Base-by-base conservation (phyloP, 2,329 filamentous ascomycete species). In the Fusarium brevicatenulatum region DNA sequence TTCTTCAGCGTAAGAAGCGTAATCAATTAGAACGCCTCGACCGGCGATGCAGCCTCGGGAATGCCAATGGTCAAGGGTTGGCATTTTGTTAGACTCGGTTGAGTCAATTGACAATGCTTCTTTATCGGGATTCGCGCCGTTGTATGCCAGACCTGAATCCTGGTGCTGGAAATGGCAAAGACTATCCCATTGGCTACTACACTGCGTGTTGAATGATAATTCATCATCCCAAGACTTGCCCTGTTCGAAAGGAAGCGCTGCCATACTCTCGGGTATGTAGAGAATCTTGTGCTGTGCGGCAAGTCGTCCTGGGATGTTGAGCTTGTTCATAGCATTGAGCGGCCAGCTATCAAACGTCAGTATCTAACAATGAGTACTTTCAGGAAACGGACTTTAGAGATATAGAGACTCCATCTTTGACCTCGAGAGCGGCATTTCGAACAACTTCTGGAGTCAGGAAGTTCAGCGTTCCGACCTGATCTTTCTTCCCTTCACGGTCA, bases 11-110 rank as follows among this genome's bases (percentile, higher is more conserved):
- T 86, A 90, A 15, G 81, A 72, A 65, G 82, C 82, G 67, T 84
- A 90, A 78, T 91, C 88, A 56, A 91, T 82, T 25, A 91, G 80
- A 1, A 91, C 86, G 9, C 87, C 89, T 5, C 89, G 83, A 1
- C 71, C 71, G 0, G 63, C 71, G 12, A 73, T 68, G 18, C 71
- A 71, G 0, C 71, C 71, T 2, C 81, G 81, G 5, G 80, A 71
- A 68, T 88, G 86, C 87, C 87, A 89, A 73, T 88, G 85, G 64
- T 86, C 83, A 4, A 85, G 73, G 0, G 83, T 85, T 2, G 83
- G 84, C 62, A 82, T 71, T 2, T 56, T 47, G n/a, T 73, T 73
- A 3, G 36, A 34, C 7, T 30, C 43, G 2, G 71, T 73, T 21
- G 71, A 68, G 25, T 73, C 52, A 13, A 56, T 47, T 4, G 63